Evolutionary conservation across 208 protist species (phyloP).

Genomic region (Acanthamoeba sp.): DNA sequence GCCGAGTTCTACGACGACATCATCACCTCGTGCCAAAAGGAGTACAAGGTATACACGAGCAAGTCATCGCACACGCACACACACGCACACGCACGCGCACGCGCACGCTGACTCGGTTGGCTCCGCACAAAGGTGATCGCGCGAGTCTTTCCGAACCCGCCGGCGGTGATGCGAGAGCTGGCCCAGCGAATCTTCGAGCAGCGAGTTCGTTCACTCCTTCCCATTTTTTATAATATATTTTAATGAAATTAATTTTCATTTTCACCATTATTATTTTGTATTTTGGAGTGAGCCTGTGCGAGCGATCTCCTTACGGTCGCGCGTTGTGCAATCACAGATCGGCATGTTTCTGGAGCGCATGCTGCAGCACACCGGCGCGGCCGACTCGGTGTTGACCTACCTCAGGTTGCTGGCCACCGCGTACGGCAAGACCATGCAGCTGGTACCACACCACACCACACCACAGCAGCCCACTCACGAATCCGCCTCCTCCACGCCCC

Average conservation of each 20-base stretch:
- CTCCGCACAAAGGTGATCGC: constrained; percentile 1
- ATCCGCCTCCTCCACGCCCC: too few relatives aligned
- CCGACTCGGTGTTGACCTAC: constrained; percentile 57
- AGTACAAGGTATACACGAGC: constrained; percentile 14
- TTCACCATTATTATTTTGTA: too few relatives aligned
- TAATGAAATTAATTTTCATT: too few relatives aligned
- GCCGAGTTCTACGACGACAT: constrained; percentile 21
- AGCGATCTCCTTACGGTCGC: too few relatives aligned
- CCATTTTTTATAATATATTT: too few relatives aligned
- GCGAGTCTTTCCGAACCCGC: constrained; percentile 52
- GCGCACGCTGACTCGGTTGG: not conserved
- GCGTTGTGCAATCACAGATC: not conserved
- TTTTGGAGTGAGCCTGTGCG: too few relatives aligned
- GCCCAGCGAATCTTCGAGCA: constrained; percentile 67
- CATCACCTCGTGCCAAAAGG: constrained; percentile 4
- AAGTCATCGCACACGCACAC: too few relatives aligned
- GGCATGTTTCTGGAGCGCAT: constrained; percentile 56
- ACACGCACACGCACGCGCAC: not conserved
- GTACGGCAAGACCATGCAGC: not conserved
- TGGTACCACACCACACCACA: not conserved
- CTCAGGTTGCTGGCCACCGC: not conserved
- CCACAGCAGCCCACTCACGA: not conserved
- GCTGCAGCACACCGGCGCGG: not conserved
- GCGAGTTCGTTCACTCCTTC: not conserved
- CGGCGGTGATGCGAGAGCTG: constrained; percentile 56